phyloP scores from a whole-genome alignment of 768 basidiomycete genomes.

The Boletellus ananas region DNA sequence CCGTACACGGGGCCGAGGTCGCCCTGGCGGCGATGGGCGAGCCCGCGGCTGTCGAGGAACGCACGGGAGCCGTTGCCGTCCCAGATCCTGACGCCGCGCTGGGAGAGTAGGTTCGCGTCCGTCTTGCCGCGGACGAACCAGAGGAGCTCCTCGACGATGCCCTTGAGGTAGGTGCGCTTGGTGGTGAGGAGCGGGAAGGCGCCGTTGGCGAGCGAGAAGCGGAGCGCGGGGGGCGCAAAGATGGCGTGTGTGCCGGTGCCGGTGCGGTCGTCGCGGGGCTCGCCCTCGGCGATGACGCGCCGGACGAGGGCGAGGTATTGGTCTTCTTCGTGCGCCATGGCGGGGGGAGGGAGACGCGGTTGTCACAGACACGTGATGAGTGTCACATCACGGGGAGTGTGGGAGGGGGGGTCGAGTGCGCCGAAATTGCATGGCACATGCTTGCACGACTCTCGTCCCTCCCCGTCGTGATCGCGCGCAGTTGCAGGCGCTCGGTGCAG shows the following conservation, averaged over 20 bases:
- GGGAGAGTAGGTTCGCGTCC: slow-evolving; percentile 69
- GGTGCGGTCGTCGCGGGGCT: slow-evolving; percentile 82
- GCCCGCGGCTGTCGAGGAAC: slow-evolving; percentile 80
- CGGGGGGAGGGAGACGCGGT: slow-evolving; percentile 7
- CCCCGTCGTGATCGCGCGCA: not conserved
- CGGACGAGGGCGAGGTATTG: slow-evolving; percentile 87
- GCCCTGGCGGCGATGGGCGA: slow-evolving; percentile 82
- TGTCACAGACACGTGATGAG: slow-evolving; percentile 13
- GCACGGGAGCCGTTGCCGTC: slow-evolving; percentile 91
- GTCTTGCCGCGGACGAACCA: slow-evolving; percentile 92
- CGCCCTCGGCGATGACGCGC: slow-evolving; percentile 71
- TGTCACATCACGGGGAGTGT: slow-evolving; percentile 13
- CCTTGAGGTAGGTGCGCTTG: slow-evolving; percentile 89
- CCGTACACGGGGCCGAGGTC: slow-evolving; percentile 97
- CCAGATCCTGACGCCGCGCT: slow-evolving; percentile 94
- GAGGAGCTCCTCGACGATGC: slow-evolving; percentile 88
- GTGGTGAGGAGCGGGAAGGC: slow-evolving; percentile 90
- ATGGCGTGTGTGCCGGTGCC: slow-evolving; percentile 91
- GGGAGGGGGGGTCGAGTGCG: too few relatives aligned
- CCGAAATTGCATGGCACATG: not conserved
- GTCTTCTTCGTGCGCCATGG: slow-evolving; percentile 68
- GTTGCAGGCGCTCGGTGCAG: slow-evolving; percentile 3
- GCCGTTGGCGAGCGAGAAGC: slow-evolving; percentile 77
- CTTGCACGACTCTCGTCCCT: slow-evolving; percentile 4
- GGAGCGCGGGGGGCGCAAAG: slow-evolving; percentile 87